These are phyloP conservation scores for Thelephora terrestris DNA, from an alignment of 1,284 basidiomycete species.

Conservation along the genomic window DNA sequence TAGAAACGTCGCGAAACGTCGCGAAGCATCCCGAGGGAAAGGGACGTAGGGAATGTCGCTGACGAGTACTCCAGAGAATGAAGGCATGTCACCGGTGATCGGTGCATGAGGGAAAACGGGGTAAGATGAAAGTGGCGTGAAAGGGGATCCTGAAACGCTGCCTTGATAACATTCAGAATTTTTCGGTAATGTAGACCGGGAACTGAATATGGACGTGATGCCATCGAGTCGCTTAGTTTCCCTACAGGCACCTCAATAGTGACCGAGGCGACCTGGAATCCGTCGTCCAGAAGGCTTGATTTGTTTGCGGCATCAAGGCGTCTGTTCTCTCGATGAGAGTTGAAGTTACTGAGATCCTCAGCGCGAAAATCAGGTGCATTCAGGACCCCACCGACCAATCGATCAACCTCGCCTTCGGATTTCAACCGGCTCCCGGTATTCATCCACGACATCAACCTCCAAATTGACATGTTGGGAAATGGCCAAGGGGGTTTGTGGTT, in stretches of 20 bases:
- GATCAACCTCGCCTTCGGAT: constrained; percentile 11
- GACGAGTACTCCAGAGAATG: too few relatives aligned
- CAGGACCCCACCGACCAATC: constrained; percentile 14
- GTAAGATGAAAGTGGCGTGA: constrained; percentile 5
- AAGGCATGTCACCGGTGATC: neutral
- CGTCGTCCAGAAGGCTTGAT: too few relatives aligned
- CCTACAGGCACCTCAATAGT: neutral
- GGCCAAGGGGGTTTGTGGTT: constrained; percentile 4
- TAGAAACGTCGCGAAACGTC: too few relatives aligned
- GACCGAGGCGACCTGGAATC: too few relatives aligned
- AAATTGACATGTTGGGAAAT: constrained; percentile 5
- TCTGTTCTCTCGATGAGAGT: constrained; percentile 4
- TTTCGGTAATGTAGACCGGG: constrained; percentile 8
- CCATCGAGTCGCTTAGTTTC: too few relatives aligned
- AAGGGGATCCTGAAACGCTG: constrained; percentile 3
- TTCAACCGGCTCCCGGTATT: constrained; percentile 6
- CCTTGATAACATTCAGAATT: constrained; percentile 9
- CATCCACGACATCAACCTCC: constrained; percentile 7
- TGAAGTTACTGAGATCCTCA: constrained; percentile 10
- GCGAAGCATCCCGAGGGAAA: too few relatives aligned
- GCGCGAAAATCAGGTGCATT: constrained; percentile 9
- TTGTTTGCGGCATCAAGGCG: constrained; percentile 4
- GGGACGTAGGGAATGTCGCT: too few relatives aligned
- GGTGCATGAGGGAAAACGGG: constrained; percentile 9
- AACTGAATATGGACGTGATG: too few relatives aligned